Percentiles rank a stretch among this genome's conserved stretches.
Evolutionary conservation across 2,329 filamentous ascomycete species (phyloP).

Genomic region (Pseudopyricularia javanii): DNA sequence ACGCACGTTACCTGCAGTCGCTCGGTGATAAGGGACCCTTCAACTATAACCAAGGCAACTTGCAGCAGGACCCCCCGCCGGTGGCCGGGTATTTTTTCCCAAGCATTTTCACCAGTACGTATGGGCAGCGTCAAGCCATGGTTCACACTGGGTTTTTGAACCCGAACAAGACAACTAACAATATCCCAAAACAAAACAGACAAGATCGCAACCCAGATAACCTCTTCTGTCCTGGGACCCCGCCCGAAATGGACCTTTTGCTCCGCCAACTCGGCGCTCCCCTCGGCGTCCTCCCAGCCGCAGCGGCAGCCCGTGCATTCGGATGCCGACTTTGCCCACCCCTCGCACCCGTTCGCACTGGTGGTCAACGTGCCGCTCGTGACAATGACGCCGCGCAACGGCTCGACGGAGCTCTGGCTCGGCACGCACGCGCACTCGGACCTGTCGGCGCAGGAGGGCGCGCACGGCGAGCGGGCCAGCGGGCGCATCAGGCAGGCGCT

Average conservation of each 20-base stretch:
- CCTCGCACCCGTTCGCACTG: conserved; percentile 39
- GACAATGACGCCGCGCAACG: conserved; percentile 36
- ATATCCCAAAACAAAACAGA: conserved; percentile 19
- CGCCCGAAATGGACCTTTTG: conserved; percentile 43
- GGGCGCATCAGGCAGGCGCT: conserved; percentile 31
- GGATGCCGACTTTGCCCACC: conserved; percentile 46
- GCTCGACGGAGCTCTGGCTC: conserved; percentile 47
- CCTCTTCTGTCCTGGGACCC: conserved; percentile 40
- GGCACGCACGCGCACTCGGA: conserved; percentile 31
- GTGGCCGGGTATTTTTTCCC: conserved; percentile 32
- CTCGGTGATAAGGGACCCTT: conserved; percentile 41
- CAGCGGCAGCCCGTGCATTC: conserved; percentile 43
- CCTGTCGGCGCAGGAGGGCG: conserved; percentile 29
- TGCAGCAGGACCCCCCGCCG: conserved; percentile 48
- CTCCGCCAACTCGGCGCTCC: conserved; percentile 45
- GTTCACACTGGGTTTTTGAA: too few relatives aligned
- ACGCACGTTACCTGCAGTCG: conserved; percentile 37
- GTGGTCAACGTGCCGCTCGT: conserved; percentile 41
- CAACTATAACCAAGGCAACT: conserved; percentile 51
- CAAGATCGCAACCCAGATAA: conserved; percentile 41
- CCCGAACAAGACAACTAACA: too few relatives aligned
- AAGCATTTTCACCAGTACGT: conserved; percentile 40
- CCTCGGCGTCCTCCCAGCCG: conserved; percentile 24
- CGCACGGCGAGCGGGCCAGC: conserved; percentile 38
- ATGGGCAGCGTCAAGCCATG: too few relatives aligned